These are phyloP conservation scores for Cytospora chrysosperma DNA, from an alignment of 2,329 filamentous ascomycete species.

Conservation along the genomic window DNA sequence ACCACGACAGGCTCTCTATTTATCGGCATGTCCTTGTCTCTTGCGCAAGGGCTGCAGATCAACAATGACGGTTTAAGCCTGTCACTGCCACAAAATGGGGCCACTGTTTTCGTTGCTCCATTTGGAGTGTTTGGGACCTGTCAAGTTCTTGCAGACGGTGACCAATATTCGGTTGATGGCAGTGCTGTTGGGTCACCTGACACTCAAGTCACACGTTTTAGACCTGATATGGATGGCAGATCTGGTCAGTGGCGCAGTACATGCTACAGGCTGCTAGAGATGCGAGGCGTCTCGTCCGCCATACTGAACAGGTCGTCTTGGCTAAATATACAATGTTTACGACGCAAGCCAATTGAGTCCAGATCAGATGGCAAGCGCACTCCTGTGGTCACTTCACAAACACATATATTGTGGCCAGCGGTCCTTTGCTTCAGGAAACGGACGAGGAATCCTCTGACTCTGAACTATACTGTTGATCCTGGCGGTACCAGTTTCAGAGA, in stretches of 20 bases:
- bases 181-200: constrained; percentile 52
- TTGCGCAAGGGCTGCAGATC: constrained; percentile 47
- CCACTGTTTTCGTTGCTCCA: constrained; percentile 53
- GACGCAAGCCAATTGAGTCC: constrained; percentile 43
- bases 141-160: constrained; percentile 37
- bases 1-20: constrained; percentile 57
- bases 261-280: constrained; percentile 50
- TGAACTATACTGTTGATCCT: constrained; percentile 30
- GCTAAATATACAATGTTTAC: constrained; percentile 51
- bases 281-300: constrained; percentile 47
- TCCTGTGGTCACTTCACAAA: constrained; percentile 35
- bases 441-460: constrained; percentile 31
- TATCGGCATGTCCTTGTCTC: constrained; percentile 47
- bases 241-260: constrained; percentile 49
- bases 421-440: constrained; percentile 51
- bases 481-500: constrained; percentile 41
- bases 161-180: constrained; percentile 36
- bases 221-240: constrained; percentile 41
- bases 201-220: constrained; percentile 47
- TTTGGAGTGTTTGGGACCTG: constrained; percentile 50
- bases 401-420: constrained; percentile 54
- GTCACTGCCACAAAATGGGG: constrained; percentile 41
- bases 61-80: constrained; percentile 44
- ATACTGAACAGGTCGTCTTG: constrained; percentile 46
- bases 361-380: constrained; percentile 43